Evolutionary conservation across 441 rosid species (phyloP), one percentile per base, ranked within the genome.

Genomic region (Omphalea diandra): DNA sequence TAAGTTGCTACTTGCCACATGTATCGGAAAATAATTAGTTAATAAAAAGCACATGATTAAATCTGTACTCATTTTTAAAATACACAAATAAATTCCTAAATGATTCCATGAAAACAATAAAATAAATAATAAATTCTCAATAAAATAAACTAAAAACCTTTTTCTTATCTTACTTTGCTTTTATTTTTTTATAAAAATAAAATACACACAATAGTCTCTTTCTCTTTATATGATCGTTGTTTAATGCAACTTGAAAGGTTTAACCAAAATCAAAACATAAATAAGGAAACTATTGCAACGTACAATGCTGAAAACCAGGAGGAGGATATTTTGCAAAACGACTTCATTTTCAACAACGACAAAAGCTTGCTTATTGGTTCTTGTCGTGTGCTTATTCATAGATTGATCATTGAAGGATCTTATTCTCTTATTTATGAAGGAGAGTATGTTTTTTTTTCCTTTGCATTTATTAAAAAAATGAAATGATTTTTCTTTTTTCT

Each of bases 391-490:
- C 32, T 54, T 31, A 33, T 77, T 4, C 69, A 68, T n/a, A 76
- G 69, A 57, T 76, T 82, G 80, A 84, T 86, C 20, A 81, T 83
- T 31, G 84, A 83, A 76, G 93, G 89, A 41, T 24, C 76, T 59
- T 22, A 68, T 74, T 82, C 83, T 41, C 53, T 73, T 7, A 85
- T 88, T 66, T 79, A 82, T 69, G 55, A 69, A 66, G 93, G 90
- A 75, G 67, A 70, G 93, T 86, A 68, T 44, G 85, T 82, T 46
- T 63, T 24, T 20, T 40, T 43, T n/a, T n/a, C 15, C 49, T 41
- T n/a, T 43, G 17, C 60, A 55, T n/a, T 27, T 0, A 0, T n/a
- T n/a, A 26, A 15, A 6, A 7, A 5, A 3, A 54, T 18, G 11
- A 4, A 18, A 26, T 2, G 11, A 6, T 7, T 27, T 33, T 71